Percentiles rank a stretch among this genome's conserved stretches.
Conservation (phyloP, 73 alveolate genomes). For the Paramecium primaurelia region DNA sequence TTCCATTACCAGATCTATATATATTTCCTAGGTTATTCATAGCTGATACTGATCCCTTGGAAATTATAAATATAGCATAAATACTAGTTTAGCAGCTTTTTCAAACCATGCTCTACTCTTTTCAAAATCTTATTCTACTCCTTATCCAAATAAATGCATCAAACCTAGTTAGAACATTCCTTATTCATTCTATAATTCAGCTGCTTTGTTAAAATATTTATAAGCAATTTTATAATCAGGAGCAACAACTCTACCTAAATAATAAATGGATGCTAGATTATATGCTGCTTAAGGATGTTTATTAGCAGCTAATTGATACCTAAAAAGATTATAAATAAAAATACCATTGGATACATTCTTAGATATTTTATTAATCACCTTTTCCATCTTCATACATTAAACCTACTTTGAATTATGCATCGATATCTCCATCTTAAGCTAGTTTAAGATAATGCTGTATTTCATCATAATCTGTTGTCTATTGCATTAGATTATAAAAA, state of each 20-base stretch:
- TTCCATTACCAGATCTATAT: slow-evolving; percentile 47
- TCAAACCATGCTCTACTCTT: slow-evolving; percentile 9
- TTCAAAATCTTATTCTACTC: slow-evolving; percentile 36
- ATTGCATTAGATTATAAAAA: neutral
- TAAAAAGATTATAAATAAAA: neutral
- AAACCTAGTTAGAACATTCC: slow-evolving; percentile 45
- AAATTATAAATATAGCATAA: neutral
- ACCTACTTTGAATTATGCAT: neutral
- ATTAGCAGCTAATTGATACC: slow-evolving; percentile 28
- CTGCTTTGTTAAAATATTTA: slow-evolving; percentile 33
- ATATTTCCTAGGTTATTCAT: slow-evolving; percentile 40
- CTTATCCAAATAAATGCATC: slow-evolving; percentile 34
- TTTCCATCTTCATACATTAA: slow-evolving; percentile 45
- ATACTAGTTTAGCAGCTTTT: slow-evolving; percentile 16
- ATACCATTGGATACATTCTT: slow-evolving; percentile 40
- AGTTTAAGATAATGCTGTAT: neutral
- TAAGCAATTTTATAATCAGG: slow-evolving; percentile 41
- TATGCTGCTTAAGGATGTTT: slow-evolving; percentile 40
- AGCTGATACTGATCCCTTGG: slow-evolving; percentile 42
- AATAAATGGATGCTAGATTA: slow-evolving; percentile 36
- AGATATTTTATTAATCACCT: neutral
- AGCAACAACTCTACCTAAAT: slow-evolving; percentile 46
- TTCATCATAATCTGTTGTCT: slow-evolving; percentile 2
- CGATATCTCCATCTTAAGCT: slow-evolving; percentile 5
- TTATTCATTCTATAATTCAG: slow-evolving; percentile 13